Evolutionary conservation across 163 green algal species (phyloP), one percentile per base, ranked within the genome.

Genomic region (Prototheca wickerhamii): DNA sequence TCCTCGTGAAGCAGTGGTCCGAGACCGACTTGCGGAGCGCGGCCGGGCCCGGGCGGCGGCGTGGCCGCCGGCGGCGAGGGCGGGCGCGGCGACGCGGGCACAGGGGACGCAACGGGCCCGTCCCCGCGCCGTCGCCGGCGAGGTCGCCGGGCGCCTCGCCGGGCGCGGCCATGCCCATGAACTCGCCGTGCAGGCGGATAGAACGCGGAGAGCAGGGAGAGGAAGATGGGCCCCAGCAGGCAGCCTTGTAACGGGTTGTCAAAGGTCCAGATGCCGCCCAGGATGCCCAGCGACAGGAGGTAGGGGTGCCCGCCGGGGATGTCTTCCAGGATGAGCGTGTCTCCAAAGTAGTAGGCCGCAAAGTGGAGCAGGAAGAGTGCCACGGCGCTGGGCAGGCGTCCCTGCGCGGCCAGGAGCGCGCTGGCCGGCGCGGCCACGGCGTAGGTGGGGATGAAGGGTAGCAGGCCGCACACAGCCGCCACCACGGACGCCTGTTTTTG

Each of bases 361-460:
- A 86, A 64, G 44, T 89, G 81, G n/a, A 76, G 33, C 23, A 56
- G 53, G n/a, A 73, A 35, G 25, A 89, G 72, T 17, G 69, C 30
- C 31, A 70, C 20, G 25, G 35, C 73, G 15, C 62, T 69, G 59
- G 68, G 63, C 37, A 67, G 31, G 28, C 28, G 58, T 4, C 67
- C 61, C 52, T 59, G 74, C 5, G 83, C 43, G 23, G 70, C 60
- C 28, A 90, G 68, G 67, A 83, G 67, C 33, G 75, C 21, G 25
- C 69, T 74, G 30, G 69, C 77, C 5, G 83, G 83, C 49, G 86
- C 51, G 15, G 76, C 79, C 25, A 84, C 73, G 1, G 75, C 61
- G 30, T 72, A 83, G 0, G 76, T 76, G 17, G 84, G 83, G 31
- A 90, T 60, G 32, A 90, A 70, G 1, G 80, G 83, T 69, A 90